Conservation (phyloP, 164 flowering plant species). For the Platanus orientalis region DNA sequence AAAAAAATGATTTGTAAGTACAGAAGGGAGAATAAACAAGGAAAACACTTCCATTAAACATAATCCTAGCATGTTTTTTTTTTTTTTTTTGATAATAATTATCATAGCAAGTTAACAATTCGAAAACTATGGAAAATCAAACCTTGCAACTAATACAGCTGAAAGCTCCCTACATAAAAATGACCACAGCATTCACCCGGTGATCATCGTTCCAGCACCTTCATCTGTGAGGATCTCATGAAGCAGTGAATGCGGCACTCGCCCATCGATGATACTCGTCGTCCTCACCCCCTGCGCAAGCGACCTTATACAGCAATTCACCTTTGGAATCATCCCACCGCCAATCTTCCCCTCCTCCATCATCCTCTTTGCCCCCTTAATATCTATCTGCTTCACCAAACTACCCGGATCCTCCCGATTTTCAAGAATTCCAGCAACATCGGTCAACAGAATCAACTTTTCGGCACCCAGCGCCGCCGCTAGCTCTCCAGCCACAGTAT, state of each 20-base stretch:
- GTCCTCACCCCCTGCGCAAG: conserved; percentile 86
- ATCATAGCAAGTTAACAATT: too few species aligned
- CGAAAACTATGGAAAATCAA: too few species aligned
- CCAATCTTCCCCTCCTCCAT: conserved; percentile 69
- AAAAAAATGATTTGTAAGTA: too few species aligned
- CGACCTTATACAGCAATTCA: conserved; percentile 73
- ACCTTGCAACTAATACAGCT: too few species aligned
- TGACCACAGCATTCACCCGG: too few species aligned
- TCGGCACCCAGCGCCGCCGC: conserved; percentile 94
- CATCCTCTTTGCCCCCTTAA: conserved; percentile 79
- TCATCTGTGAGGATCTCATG: conserved; percentile 82
- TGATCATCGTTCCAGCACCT: conserved; percentile 95
- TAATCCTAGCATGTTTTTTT: too few species aligned
- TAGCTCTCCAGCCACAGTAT: conserved; percentile 87
- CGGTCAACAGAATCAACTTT: conserved; percentile 83
- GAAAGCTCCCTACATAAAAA: too few species aligned
- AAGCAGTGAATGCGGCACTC: conserved; percentile 74
- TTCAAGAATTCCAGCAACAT: conserved; percentile 74
- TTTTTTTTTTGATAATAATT: too few species aligned
- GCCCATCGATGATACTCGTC: conserved; percentile 85
- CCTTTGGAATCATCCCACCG: conserved; percentile 98
- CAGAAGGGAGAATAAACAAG: too few species aligned
- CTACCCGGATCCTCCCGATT: conserved; percentile 54
- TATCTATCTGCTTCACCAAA: conserved; percentile 76
- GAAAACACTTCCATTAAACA: too few species aligned